A percentile compares a stretch with the other conserved stretches of the same genome.
phyloP scores from a whole-genome alignment of 2,329 filamentous ascomycete genomes.

The Fusarium setosum region DNA sequence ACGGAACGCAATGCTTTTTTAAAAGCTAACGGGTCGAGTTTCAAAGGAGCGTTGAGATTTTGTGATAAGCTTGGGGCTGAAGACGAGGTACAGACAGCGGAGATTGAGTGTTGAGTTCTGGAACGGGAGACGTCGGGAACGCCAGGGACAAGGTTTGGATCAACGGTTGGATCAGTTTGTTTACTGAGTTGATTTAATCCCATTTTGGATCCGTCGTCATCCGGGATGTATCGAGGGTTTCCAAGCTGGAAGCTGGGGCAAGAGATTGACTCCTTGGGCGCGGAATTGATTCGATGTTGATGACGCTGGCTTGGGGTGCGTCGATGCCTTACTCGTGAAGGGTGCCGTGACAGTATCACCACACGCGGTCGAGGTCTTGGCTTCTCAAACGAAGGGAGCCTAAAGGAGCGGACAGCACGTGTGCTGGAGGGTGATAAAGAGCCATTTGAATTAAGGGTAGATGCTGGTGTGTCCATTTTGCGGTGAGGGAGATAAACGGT shows the following conservation, averaged over 20 bases:
- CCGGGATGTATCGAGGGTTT: not conserved
- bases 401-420: constrained; percentile 13
- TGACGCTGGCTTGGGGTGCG: constrained; percentile 7
- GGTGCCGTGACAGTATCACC: constrained; percentile 41
- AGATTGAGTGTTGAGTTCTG: not conserved
- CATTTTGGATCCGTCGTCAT: not conserved
- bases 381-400: constrained; percentile 31
- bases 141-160: not conserved
- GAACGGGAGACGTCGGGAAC: no score
- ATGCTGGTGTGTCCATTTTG: constrained; percentile 46
- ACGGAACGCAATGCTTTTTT: not conserved
- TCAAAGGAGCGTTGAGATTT: not conserved
- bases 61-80: not conserved
- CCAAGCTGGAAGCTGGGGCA: not conserved
- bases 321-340: constrained; percentile 35
- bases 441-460: constrained; percentile 41
- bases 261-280: not conserved
- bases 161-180: not conserved
- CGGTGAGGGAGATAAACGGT: constrained; percentile 10
- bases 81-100: not conserved
- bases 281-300: constrained; percentile 5
- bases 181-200: not conserved
- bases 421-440: constrained; percentile 28
- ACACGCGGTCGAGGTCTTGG: constrained; percentile 42
- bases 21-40: not conserved